Evolutionary conservation across 2,329 filamentous ascomycete species (phyloP).

Genomic region (Arthrinium phaeospermum): DNA sequence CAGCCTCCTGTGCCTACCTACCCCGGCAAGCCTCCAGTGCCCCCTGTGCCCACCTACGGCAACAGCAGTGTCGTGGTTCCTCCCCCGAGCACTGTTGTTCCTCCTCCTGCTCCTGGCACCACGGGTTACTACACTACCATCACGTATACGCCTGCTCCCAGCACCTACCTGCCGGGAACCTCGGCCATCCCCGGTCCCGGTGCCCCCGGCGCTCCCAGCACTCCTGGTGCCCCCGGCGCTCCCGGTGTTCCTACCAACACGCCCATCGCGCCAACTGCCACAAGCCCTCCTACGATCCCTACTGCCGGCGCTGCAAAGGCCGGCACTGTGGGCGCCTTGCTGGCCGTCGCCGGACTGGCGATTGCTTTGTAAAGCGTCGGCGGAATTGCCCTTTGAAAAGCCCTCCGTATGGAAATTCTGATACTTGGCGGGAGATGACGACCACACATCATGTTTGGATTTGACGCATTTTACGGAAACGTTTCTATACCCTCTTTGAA

Average conservation of each 20-base stretch:
- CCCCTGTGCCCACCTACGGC: constrained; percentile 21
- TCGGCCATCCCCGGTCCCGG: constrained; percentile 18
- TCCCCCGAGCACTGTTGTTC: constrained; percentile 16
- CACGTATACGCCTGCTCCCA: constrained; percentile 32
- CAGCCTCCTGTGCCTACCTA: constrained; percentile 23
- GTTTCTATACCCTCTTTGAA: constrained; percentile 20
- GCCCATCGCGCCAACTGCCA: constrained; percentile 34
- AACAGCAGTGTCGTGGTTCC: constrained; percentile 13
- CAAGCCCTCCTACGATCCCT: constrained; percentile 36
- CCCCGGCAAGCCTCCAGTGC: constrained; percentile 23
- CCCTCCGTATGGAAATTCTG: neutral
- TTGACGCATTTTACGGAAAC: constrained; percentile 11
- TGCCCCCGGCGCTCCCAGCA: neutral
- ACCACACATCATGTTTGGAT: neutral
- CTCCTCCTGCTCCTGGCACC: constrained; percentile 20
- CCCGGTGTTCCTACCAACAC: constrained; percentile 32
- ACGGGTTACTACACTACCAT: constrained; percentile 29
- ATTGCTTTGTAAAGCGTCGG: neutral
- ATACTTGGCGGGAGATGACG: neutral
- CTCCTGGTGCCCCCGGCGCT: neutral
- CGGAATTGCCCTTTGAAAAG: neutral
- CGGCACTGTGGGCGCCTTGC: constrained; percentile 43
- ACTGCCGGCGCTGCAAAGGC: constrained; percentile 45
- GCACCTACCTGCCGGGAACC: constrained; percentile 31
- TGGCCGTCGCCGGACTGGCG: constrained; percentile 36